Base-by-base conservation (phyloP, 331 rosid genomes). In the Spiraea crenata region DNA sequence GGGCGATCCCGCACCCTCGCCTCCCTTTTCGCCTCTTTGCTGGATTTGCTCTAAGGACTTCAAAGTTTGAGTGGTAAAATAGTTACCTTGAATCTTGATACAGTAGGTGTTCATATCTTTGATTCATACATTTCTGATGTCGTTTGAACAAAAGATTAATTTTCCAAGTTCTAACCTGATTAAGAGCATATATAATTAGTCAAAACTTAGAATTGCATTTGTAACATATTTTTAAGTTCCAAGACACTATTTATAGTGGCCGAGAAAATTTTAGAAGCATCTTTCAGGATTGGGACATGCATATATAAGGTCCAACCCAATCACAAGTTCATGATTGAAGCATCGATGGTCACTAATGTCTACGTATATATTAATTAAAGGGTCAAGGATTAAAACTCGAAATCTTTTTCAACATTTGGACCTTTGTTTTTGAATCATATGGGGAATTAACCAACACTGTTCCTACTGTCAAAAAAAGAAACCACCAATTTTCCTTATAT, bases 271-370 rank as follows among this genome's bases (percentile, higher is more conserved):
- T 82, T 34, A 58, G 25, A 60, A 74, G 68, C 75, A 46, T 62
- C 72, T 55, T 35, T 74, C 82, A 59, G 51, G 77, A 70, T 35
- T 63, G 67, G 56, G 82, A 77, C 75, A 60, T 58, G 52, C n/a
- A 41, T 11, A 11, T 7, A 46, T 17, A 51, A 25, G 52, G 52
- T 71, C 78, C 64, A 71, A 77, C 69, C 65, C 51, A 50, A 65
- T 57, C 63, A 57, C 63, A 67, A 71, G 59, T 38, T 61, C 34
- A 52, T 17, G 60, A 45, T 73, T 73, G 48, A 55, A 76, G 55
- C 52, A 56, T 71, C 20, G 31, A 25, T 25, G 31, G 31, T 25
- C 31, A 25, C 31, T 25, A 25, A 25, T 25, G 1, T 25, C 31
- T 25, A 25, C 31, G 31, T 2, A 25, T 25, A 25, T 25, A 25